Evolutionary conservation across 306 rosid species (phyloP).

Genomic region (Geum urbanum): DNA sequence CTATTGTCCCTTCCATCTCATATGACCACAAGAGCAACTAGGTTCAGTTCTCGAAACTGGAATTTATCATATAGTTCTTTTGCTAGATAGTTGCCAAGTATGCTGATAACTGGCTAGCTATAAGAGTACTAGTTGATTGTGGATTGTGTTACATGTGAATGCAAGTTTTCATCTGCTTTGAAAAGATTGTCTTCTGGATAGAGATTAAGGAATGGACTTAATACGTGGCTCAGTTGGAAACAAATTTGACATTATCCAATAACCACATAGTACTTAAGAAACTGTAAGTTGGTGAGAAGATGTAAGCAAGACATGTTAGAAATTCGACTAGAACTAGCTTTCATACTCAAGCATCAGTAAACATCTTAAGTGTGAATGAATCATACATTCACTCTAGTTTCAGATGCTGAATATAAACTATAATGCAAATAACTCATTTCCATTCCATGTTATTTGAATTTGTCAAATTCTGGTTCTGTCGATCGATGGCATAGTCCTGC

Average conservation of each 20-base stretch:
- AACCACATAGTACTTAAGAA: neutral
- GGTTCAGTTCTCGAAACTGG: neutral
- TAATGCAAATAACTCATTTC: neutral
- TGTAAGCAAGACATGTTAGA: neutral
- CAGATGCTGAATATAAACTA: neutral
- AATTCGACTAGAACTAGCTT: neutral
- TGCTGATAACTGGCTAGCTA: neutral
- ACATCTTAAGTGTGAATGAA: neutral
- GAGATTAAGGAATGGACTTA: neutral
- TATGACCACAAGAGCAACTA: neutral
- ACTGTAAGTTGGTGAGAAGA: too few species aligned
- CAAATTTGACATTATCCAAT: neutral
- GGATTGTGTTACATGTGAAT: neutral
- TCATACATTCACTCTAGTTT: neutral
- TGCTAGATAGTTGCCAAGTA: neutral
- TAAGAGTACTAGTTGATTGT: neutral
- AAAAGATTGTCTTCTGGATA: neutral
- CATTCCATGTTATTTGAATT: neutral
- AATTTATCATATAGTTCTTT: neutral
- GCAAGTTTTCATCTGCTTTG: conserved; percentile 1
- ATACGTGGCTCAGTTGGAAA: neutral
- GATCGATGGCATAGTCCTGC: neutral
- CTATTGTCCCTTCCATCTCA: neutral
- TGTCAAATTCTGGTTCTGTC: neutral
- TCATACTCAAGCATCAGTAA: neutral